Evolutionary conservation across 2,329 filamentous ascomycete genomes (phyloP), one percentile per base, ranked within the genome.

Genomic region (Exserohilum turcica): DNA sequence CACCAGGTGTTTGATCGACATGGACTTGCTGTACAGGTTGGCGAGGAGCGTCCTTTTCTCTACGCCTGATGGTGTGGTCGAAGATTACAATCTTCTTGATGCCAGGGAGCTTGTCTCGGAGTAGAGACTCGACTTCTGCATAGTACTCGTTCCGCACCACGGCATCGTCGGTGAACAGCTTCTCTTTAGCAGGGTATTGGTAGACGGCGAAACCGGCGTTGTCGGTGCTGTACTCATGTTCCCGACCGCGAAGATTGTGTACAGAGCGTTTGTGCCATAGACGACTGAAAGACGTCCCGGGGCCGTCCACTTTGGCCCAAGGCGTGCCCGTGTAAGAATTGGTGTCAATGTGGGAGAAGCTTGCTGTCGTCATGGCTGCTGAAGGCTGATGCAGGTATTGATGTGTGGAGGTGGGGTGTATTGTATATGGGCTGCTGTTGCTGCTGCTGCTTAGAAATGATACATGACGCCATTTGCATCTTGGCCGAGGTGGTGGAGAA

Each of bases 11-110:
- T 73, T 90, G 88, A 65, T 91, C 88, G 12, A 90, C 86, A 57
- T 90, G 88, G 0, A 90, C 85, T 60, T 85, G 83, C 68, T 88
- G 84, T 0, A 90, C 86, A 0, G 88, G 88, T 57, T 84, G 82
- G 5, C 87, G 80, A 0, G 85, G 79, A 0, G 85, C 77, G 1
- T 76, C 70, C n/a, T 82, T 80, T 1, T 77, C 72, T 16, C 81
- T 76, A 6, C 82, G 76, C 2, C 87, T 82, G 60, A 90, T 86
- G 0, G 87, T 90, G 70, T 90, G 87, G 71, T 90, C 87, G 67
- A 90, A 90, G 53, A 90, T 86, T 54, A 85, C 80, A 9, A 90
- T 80, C 55, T 84, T 84, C 48, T 82, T 82, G 46, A 86, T 76
- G 0, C 79, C 81, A 0, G 80, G 77, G 0, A 88, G 76, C 38